Evolutionary conservation across 129 eudicot species (phyloP).

Genomic region (Tanacetum coccineum): DNA sequence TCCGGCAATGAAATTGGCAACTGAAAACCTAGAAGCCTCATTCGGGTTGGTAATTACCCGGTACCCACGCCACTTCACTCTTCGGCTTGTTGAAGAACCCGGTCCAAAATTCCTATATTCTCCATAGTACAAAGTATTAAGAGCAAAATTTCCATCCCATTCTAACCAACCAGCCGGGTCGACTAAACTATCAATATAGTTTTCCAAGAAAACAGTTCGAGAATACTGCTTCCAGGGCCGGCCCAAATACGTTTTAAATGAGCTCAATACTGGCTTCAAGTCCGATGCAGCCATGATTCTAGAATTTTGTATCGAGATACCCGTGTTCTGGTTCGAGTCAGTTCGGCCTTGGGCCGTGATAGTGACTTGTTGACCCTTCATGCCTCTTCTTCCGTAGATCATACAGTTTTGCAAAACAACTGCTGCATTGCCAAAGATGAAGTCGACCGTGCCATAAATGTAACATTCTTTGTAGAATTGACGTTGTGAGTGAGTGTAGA

Average conservation of each 20-base stretch:
- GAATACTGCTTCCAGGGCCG: constrained; percentile 72
- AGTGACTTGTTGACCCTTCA: constrained; percentile 37
- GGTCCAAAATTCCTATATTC: constrained; percentile 63
- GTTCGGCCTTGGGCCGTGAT: constrained; percentile 67
- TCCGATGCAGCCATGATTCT: constrained; percentile 57
- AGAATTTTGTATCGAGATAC: constrained; percentile 55
- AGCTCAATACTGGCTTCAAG: constrained; percentile 37
- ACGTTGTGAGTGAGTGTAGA: constrained; percentile 49
- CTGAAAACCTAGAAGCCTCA: constrained; percentile 49
- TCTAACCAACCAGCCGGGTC: constrained; percentile 61
- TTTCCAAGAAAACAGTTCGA: constrained; percentile 47
- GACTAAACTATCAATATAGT: constrained; percentile 47
- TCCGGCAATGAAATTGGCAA: constrained; percentile 46
- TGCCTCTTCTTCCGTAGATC: constrained; percentile 55
- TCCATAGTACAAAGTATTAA: constrained; percentile 55
- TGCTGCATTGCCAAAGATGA: constrained; percentile 71
- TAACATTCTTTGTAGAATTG: constrained; percentile 63
- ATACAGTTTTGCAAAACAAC: constrained; percentile 60
- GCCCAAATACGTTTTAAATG: constrained; percentile 45
- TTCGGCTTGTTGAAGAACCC: constrained; percentile 36
- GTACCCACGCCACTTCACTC: constrained; percentile 62
- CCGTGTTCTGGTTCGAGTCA: constrained; percentile 52
- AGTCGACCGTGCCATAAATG: constrained; percentile 66
- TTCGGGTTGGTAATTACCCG: constrained; percentile 37
- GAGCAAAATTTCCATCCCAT: constrained; percentile 49